phyloP scores from a whole-genome alignment of 176 grass and related monocot species.

The maize (Zea mays) region Zm-B73-REFERENCE-NAM-5.0 NC_050101.1:60962001-60962500 shows the following conservation, averaged over 20 bases:
- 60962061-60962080: constrained; percentile 58
- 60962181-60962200: constrained; percentile 12
- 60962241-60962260: not conserved
- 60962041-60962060: constrained; percentile 13
- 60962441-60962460: constrained; percentile 37
- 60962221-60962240: constrained; percentile 10
- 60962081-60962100: constrained; percentile 46
- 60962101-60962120: constrained; percentile 81
- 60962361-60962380: constrained; percentile 33
- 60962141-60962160: constrained; percentile 45
- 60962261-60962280: constrained; percentile 2
- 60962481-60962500: constrained; percentile 46
- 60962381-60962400: too few species aligned
- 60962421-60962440: constrained; percentile 53
- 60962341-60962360: constrained; percentile 28
- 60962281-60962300: constrained; percentile 34
- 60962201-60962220: constrained; percentile 31
- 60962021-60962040: constrained; percentile 39
- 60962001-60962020: constrained; percentile 42
- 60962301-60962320: constrained; percentile 28
- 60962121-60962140: constrained; percentile 74
- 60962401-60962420: constrained; percentile 48
- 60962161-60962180: constrained; percentile 30
- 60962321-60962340: constrained; percentile 14
- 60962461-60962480: constrained; percentile 44